A percentile compares a stretch with the other conserved stretches of the same genome.
phyloP scores from a whole-genome alignment of 2,329 filamentous ascomycete species.

The Cercospora sp. region DNA sequence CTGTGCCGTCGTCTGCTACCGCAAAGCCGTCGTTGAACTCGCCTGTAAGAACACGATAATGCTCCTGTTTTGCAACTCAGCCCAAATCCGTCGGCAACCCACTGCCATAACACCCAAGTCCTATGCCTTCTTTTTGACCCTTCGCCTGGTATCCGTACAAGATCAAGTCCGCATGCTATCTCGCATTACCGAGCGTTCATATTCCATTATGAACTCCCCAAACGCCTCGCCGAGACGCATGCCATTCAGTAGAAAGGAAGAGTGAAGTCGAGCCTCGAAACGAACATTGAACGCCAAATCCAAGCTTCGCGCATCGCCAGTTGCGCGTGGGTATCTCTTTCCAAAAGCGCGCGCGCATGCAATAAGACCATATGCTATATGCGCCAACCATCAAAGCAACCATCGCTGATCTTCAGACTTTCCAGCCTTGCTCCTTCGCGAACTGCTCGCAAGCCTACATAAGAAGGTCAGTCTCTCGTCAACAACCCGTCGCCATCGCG shows the following conservation, averaged over 20 bases:
- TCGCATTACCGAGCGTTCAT: conserved; percentile 4
- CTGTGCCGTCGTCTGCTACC: background rate
- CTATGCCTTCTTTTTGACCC: background rate
- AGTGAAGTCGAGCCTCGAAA: background rate
- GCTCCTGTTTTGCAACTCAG: background rate
- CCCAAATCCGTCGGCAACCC: background rate
- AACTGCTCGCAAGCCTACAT: conserved; percentile 81
- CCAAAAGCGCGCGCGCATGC: conserved; percentile 13
- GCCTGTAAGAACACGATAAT: background rate
- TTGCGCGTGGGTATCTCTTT: conserved; percentile 24
- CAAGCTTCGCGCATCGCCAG: conserved; percentile 18
- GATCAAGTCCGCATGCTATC: conserved; percentile 1
- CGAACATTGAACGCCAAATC: conserved; percentile 8
- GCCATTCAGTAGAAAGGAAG: conserved; percentile 10
- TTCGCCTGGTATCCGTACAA: conserved; percentile 11
- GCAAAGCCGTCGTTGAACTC: background rate
- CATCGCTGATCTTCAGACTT: conserved; percentile 28
- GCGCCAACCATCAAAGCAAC: conserved; percentile 11
- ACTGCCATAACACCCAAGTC: background rate
- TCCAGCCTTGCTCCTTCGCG: conserved; percentile 75
- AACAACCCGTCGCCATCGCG: background rate
- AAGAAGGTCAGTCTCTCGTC: background rate
- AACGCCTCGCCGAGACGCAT: conserved; percentile 26
- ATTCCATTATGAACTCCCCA: conserved; percentile 13
- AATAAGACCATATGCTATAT: conserved; percentile 18